Evolutionary conservation across 176 grass and related monocot genomes (phyloP), one percentile per base, ranked within the genome.

Genomic region (Carex kokanica): DNA sequence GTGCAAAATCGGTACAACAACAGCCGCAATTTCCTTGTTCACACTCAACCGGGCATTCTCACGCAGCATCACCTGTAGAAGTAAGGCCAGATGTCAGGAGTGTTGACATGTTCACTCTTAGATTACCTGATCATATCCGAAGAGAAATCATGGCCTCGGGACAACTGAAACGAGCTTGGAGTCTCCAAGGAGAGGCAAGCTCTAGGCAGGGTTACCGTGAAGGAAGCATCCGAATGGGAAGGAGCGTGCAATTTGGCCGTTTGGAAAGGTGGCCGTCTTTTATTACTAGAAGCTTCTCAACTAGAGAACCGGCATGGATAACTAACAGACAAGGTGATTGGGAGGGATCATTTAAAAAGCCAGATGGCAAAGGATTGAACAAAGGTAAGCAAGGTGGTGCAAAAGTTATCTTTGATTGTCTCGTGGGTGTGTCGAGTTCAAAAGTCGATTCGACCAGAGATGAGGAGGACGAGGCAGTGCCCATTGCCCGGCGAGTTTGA

Each of bases 21-120:
- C 80, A 79, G 36, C 38, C 73, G 23, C 49, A 78, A 21, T 85
- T 89, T 54, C 60, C 84, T 88, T 86, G 92, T 47, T 94, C 95
- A 16, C 92, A 94, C 68, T 94, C 95, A 51, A 98, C 92, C 1
- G 95, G 95, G 43, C 92, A 94, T 79, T 93, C 90, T 67, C 49
- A 88, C 78, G 78, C 78, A 23, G 7, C 68, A 8, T 85, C 81
- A 64, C 15, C 86, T 24, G 34, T 0, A 36, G 29, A 52, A n/a
- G 6, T 23, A 18, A 25, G 40, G 58, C 59, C 86, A 41, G 86
- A 86, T 0, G 0, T 38, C 20, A 86, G 74, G 36, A 71, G 88
- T 82, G 47, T 88, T 9, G 90, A 97, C 57, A 88, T 85, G 74
- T 97, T 90, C 89, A 93, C 94, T 60, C 94, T 97, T 51, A 90